phyloP scores from a whole-genome alignment of 2,329 filamentous ascomycete species.

The Fusarium sp. region DNA sequence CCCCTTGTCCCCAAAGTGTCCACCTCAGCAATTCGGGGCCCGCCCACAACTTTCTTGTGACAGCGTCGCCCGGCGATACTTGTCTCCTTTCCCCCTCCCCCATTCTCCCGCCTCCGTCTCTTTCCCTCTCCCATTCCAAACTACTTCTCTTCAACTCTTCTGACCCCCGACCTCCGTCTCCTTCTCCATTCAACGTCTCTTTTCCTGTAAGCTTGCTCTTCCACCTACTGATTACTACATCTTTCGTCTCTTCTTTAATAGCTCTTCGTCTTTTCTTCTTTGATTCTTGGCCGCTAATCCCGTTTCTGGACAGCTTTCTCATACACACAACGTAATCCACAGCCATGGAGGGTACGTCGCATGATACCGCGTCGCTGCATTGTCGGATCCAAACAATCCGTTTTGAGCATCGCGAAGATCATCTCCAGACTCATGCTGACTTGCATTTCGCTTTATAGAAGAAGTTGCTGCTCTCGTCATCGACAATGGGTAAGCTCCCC shows the following conservation, averaged over 20 bases:
- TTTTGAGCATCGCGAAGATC: constrained; percentile 29
- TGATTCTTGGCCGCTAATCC: constrained; percentile 41
- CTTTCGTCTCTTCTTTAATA: constrained; percentile 33
- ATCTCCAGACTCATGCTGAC: constrained; percentile 51
- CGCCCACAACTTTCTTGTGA: constrained; percentile 49
- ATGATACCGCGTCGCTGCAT: constrained; percentile 41
- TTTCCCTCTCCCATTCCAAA: constrained; percentile 43
- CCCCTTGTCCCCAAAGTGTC: constrained; percentile 38
- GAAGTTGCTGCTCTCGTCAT: constrained; percentile 99
- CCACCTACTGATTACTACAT: constrained; percentile 16
- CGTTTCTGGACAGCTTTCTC: constrained; percentile 46
- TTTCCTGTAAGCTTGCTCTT: constrained; percentile 40
- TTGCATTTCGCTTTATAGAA: constrained; percentile 68
- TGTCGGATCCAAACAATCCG: constrained; percentile 36
- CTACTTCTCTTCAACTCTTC: constrained; percentile 42
- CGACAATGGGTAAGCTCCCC: constrained; percentile 98
- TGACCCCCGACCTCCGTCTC: constrained; percentile 41
- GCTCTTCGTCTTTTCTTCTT: constrained; percentile 30
- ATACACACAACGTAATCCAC: constrained; percentile 51
- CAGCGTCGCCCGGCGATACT: constrained; percentile 47
- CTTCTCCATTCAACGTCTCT: constrained; percentile 44
- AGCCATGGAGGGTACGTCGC: constrained; percentile 64
- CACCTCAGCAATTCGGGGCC: constrained; percentile 46
- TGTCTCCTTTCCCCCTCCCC: constrained; percentile 46
- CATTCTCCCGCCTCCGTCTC: constrained; percentile 39